Base-by-base conservation (phyloP, 495 filamentous ascomycete species). In the Lasiosphaeris hirsuta region DNA sequence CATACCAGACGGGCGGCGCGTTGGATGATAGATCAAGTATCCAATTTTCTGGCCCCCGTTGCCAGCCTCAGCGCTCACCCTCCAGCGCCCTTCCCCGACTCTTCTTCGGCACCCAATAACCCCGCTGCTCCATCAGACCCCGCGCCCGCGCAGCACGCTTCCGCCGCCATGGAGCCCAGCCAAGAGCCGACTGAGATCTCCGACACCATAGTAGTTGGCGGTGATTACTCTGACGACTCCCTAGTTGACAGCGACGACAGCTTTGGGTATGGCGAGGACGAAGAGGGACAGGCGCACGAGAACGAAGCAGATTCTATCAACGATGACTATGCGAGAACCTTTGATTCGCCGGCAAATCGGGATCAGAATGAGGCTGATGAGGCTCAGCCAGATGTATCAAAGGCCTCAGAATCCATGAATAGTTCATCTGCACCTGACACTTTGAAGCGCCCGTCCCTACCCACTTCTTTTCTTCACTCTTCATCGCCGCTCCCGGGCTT, bases 311-410 rank as follows among this genome's bases (percentile, higher is more conserved):
- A 66, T 30, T 58, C 69, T 50, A 66, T 63, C 61, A 67, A 67
- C 64, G 72, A 75, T 69, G 75, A 80, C 63, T 78, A 80, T 72
- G 72, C 75, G 47, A 72, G 68, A 62, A 74, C 74, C 46, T 77
- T 77, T 73, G 76, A 78, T 51, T 72, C 72, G 56, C 75, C 78
- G 35, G 66, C 58, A 36, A 47, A 57, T 41, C 58, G 59, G 58
- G 50, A 63, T 48, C 63, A 66, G 51, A 63, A 63, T 61, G 63
- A 63, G 59, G 64, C 62, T 66, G 63, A 64, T 52, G 69, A 72
- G 43, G 45, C 51, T 59, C 61, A 69, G 54, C 72, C 73, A 63
- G 69, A 74, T 76, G 71, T 74, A 73, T 62, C 71, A 70, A 67
- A 69, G 52, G 63, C 67, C 46, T 68, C 58, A 63, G 59, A 69